Conservation (phyloP, 768 basidiomycete genomes). For the Pluteus cervinus region DNA sequence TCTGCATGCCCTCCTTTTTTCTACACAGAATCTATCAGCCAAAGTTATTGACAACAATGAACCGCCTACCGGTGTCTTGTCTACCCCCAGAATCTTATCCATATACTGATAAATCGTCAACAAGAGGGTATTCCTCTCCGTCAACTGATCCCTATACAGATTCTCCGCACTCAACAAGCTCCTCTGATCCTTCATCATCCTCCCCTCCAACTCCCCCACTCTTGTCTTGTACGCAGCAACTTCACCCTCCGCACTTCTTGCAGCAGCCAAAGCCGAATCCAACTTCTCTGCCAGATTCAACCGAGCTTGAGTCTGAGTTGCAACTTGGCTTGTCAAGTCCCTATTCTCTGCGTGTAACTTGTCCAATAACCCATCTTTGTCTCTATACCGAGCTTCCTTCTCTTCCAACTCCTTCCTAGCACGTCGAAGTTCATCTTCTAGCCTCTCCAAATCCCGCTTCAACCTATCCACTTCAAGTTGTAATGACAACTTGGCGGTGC, state of each 20-base stretch:
- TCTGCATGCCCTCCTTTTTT: slow-evolving; percentile 74
- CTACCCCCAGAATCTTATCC: slow-evolving; percentile 88
- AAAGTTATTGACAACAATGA: neutral
- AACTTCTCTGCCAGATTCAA: slow-evolving; percentile 87
- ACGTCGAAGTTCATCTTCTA: slow-evolving; percentile 73
- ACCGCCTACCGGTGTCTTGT: slow-evolving; percentile 70
- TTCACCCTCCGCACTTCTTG: slow-evolving; percentile 69
- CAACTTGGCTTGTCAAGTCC: slow-evolving; percentile 73
- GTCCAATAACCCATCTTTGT: slow-evolving; percentile 70
- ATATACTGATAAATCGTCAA: slow-evolving; percentile 93
- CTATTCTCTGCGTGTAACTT: slow-evolving; percentile 74
- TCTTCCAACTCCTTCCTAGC: slow-evolving; percentile 65
- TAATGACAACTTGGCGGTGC: slow-evolving; percentile 76
- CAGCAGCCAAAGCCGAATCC: slow-evolving; percentile 55
- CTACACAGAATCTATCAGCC: too few species aligned
- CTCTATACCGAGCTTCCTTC: slow-evolving; percentile 56
- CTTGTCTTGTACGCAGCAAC: slow-evolving; percentile 50
- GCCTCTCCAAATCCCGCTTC: slow-evolving; percentile 74
- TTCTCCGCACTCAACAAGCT: slow-evolving; percentile 63
- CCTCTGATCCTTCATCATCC: slow-evolving; percentile 79
- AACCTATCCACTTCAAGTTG: slow-evolving; percentile 87
- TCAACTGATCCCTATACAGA: slow-evolving; percentile 87
- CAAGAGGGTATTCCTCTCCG: slow-evolving; percentile 87
- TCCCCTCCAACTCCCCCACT: slow-evolving; percentile 69
- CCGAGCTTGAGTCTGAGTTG: slow-evolving; percentile 81